A percentile compares a stretch with the other conserved stretches of the same genome.
phyloP scores from a whole-genome alignment of 73 alveolate genomes.

The Tetrahymena thermophila region DNA sequence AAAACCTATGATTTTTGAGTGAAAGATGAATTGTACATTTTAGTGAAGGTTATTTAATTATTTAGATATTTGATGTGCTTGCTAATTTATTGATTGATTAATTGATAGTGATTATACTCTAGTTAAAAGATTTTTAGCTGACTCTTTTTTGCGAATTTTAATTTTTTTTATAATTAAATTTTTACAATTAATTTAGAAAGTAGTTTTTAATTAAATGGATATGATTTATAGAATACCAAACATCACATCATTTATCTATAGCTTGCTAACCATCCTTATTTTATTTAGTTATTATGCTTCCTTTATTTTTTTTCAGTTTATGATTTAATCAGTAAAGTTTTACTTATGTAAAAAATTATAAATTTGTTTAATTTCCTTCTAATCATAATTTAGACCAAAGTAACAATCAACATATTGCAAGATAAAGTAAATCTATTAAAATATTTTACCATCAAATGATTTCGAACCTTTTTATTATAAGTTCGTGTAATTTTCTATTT shows the following conservation, averaged over 20 bases:
- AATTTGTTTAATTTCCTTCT: neutral
- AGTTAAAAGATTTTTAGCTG: neutral
- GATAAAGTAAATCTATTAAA: too few species aligned
- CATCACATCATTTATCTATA: neutral
- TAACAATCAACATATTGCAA: too few species aligned
- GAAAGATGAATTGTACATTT: neutral
- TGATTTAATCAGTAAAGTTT: neutral
- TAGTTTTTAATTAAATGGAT: neutral
- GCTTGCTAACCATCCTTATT: neutral
- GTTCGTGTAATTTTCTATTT: neutral
- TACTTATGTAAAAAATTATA: neutral
- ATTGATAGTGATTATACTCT: neutral
- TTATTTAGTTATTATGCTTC: too few species aligned
- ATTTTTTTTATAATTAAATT: neutral
- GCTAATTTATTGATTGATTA: neutral
- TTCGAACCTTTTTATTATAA: too few species aligned
- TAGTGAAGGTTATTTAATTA: neutral
- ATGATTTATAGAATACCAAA: neutral
- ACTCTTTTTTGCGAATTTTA: neutral
- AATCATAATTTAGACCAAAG: too few species aligned
- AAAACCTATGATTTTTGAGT: neutral
- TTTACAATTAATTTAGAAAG: neutral
- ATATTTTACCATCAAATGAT: too few species aligned
- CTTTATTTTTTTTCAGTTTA: too few species aligned
- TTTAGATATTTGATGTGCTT: neutral